Percentiles rank a stretch among this genome's conserved stretches.
phyloP scores from a whole-genome alignment of 228 moss, liverwort and hornwort species.

The Sphagnum fallax region DNA sequence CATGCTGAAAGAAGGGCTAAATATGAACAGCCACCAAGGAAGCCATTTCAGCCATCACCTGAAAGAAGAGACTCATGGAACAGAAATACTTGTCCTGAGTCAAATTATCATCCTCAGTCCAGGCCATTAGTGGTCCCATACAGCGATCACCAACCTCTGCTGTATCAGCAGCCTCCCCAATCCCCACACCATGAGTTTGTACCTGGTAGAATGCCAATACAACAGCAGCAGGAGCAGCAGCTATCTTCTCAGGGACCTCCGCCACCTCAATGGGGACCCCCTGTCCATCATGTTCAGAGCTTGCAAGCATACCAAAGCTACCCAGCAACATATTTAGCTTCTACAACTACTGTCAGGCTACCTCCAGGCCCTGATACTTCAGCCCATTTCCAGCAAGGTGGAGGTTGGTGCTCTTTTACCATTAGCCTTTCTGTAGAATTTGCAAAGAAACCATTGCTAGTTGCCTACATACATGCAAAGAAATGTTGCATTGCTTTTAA shows the following conservation, averaged over 20 bases:
- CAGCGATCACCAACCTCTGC: slow-evolving; percentile 38
- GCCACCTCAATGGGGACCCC: slow-evolving; percentile 45
- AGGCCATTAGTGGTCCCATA: slow-evolving; percentile 36
- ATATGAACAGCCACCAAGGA: slow-evolving; percentile 42
- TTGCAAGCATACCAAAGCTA: slow-evolving; percentile 31
- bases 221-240: slow-evolving; percentile 47
- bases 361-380: slow-evolving; percentile 26
- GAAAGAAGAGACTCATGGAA: slow-evolving; percentile 51
- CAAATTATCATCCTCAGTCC: slow-evolving; percentile 31
- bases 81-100: slow-evolving; percentile 40
- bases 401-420: slow-evolving; percentile 5
- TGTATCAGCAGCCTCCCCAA: slow-evolving; percentile 29
- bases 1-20: slow-evolving; percentile 34
- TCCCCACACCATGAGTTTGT: slow-evolving; percentile 27
- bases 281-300: slow-evolving; percentile 38
- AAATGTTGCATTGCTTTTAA: not conserved
- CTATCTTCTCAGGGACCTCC: slow-evolving; percentile 51
- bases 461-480: too few relatives aligned
- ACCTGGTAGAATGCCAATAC: slow-evolving; percentile 37
- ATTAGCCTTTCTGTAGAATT: not conserved
- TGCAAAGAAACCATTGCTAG: too few relatives aligned
- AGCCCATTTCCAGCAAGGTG: slow-evolving; percentile 1
- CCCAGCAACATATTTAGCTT: slow-evolving; percentile 27
- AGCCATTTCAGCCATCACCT: slow-evolving; percentile 56
- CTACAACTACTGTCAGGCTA: slow-evolving; percentile 21